phyloP scores from a whole-genome alignment of 139 green algal genomes.

The Picochlorum sp. region DNA sequence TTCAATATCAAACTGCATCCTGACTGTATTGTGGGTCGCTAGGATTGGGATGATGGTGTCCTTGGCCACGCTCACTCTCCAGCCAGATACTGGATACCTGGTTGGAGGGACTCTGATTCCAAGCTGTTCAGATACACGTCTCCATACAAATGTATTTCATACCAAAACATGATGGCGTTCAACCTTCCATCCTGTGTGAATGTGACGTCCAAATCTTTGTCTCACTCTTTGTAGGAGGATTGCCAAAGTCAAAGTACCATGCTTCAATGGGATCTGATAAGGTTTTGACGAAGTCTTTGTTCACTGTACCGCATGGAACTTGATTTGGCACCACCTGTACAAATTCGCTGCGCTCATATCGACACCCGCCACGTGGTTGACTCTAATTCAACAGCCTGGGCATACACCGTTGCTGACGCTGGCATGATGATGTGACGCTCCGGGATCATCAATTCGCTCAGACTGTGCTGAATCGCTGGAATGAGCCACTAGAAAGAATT shows the following conservation, averaged over 20 bases:
- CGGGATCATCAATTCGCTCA: constrained; percentile 40
- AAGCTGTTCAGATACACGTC: constrained; percentile 34
- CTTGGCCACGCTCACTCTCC: constrained; percentile 39
- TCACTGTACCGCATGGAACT: constrained; percentile 19
- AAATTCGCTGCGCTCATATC: constrained; percentile 48
- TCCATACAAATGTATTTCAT: constrained; percentile 46
- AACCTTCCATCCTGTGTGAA: constrained; percentile 35
- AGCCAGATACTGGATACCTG: constrained; percentile 63
- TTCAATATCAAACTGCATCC: constrained; percentile 53
- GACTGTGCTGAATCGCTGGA: constrained; percentile 40
- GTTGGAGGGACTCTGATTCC: constrained; percentile 34
- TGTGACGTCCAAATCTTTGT: constrained; percentile 47
- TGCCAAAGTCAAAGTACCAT: constrained; percentile 65
- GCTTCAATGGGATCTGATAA: constrained; percentile 43
- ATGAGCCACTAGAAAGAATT: constrained; percentile 56
- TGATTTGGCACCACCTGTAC: constrained; percentile 52
- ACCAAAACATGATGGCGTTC: constrained; percentile 68
- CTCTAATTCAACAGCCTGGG: constrained; percentile 49
- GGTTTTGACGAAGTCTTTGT: not conserved
- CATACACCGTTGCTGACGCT: constrained; percentile 50
- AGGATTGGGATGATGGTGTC: constrained; percentile 42
- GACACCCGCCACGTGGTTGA: constrained; percentile 35
- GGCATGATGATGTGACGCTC: constrained; percentile 51
- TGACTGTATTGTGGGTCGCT: constrained; percentile 62
- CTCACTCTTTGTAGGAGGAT: constrained; percentile 34